Evolutionary conservation across 192 early-diverging fungal species (phyloP).

Genomic region (Mortierella hygrophila): DNA sequence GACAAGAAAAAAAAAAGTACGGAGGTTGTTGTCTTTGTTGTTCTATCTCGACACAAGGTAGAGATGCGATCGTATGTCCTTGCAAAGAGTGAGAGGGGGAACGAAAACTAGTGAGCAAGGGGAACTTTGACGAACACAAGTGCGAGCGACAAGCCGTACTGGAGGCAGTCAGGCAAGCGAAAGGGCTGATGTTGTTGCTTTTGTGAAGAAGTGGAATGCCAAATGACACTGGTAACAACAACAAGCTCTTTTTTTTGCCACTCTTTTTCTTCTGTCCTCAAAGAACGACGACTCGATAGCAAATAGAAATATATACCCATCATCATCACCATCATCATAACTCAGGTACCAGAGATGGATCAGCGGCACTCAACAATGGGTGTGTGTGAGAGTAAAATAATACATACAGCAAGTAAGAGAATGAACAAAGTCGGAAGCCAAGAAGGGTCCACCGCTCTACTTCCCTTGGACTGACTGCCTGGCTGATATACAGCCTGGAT

Average conservation of each 20-base stretch:
- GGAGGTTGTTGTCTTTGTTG: neutral
- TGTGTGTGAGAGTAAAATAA: neutral
- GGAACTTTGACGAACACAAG: neutral
- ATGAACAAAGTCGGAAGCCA: conserved; percentile 3
- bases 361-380: neutral
- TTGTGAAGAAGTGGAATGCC: neutral
- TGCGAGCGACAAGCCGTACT: no score
- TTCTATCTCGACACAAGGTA: neutral
- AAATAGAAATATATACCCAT: no score
- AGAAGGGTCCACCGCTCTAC: neutral
- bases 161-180: neutral
- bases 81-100: neutral
- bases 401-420: no score
- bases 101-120: neutral
- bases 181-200: neutral
- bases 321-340: neutral
- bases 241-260: neutral
- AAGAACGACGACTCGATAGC: neutral
- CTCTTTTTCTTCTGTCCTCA: neutral
- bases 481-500: no score
- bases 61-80: no score
- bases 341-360: neutral
- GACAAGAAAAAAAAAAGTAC: neutral
- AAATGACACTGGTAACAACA: neutral
- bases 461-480: neutral